Conservation (phyloP, 116 monocot genomes). For the Dioscorea cayenensis region DNA sequence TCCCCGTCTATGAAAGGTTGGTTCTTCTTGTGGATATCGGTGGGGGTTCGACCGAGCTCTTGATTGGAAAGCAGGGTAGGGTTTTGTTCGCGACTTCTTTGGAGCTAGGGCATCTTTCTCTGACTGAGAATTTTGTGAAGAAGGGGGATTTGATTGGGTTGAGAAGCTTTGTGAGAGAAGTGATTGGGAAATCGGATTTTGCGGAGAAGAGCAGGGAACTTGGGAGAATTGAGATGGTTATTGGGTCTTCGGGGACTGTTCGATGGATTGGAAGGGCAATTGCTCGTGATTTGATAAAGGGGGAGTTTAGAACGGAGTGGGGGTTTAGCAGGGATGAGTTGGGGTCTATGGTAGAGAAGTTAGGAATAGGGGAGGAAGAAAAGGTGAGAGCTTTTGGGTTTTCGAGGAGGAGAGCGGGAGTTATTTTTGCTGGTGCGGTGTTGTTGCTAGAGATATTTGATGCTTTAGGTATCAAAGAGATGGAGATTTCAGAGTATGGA, state of each 20-base stretch:
- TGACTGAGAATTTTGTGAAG: slow-evolving; percentile 15
- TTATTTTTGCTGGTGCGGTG: slow-evolving; percentile 13
- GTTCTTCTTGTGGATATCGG: slow-evolving; percentile 27
- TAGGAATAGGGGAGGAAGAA: slow-evolving; percentile 1
- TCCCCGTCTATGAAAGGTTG: slow-evolving; percentile 5
- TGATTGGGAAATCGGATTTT: slow-evolving; percentile 9
- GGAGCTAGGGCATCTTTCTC: slow-evolving; percentile 19
- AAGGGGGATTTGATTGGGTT: neutral
- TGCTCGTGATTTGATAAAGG: neutral
- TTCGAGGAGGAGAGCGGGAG: slow-evolving; percentile 9
- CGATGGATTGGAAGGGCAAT: slow-evolving; percentile 15
- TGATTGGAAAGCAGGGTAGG: slow-evolving; percentile 6
- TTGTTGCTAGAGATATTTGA: slow-evolving; percentile 28
- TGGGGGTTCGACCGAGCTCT: slow-evolving; percentile 30
- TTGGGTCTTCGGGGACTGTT: slow-evolving; percentile 27
- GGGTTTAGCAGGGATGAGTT: slow-evolving; percentile 14
- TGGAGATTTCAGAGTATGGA: slow-evolving; percentile 20
- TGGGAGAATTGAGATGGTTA: slow-evolving; percentile 14
- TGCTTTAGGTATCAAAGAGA: slow-evolving; percentile 11
- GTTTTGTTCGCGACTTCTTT: slow-evolving; percentile 18
- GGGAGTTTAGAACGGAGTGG: slow-evolving; percentile 13
- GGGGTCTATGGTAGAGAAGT: slow-evolving; percentile 7
- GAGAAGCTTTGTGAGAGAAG: slow-evolving; percentile 6
- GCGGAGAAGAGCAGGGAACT: slow-evolving; percentile 4
- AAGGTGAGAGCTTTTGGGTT: slow-evolving; percentile 17